Conservation (phyloP, 768 basidiomycete genomes). For the Pleurotus djamor region DNA sequence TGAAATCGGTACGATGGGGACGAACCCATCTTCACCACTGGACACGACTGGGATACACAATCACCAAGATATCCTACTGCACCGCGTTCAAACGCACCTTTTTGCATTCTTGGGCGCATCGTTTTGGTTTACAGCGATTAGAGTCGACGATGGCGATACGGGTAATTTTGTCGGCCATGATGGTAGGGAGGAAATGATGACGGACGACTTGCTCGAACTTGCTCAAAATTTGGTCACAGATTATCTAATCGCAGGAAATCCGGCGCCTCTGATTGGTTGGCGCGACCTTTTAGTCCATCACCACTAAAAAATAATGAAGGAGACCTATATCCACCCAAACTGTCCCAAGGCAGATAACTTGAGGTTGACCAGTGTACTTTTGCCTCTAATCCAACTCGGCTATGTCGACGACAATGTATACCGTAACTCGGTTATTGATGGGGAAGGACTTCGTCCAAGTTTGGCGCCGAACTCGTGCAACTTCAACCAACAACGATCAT, state of each 20-base stretch:
- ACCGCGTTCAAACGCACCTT: constrained; percentile 50
- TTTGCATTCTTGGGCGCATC: constrained; percentile 98
- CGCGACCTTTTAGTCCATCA: too few species aligned
- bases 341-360: too few species aligned
- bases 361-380: too few species aligned
- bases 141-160: constrained; percentile 94
- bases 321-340: too few species aligned
- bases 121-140: constrained; percentile 94
- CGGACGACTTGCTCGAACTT: constrained; percentile 5
- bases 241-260: constrained; percentile 4
- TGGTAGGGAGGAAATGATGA: constrained; percentile 13
- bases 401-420: too few species aligned
- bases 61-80: background rate
- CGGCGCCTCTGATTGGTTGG: constrained; percentile 10
- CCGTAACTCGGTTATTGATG: background rate
- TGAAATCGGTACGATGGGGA: background rate
- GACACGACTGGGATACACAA: constrained; percentile 66
- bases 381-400: too few species aligned
- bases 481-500: constrained; percentile 15
- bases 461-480: background rate
- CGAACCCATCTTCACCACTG: constrained; percentile 96
- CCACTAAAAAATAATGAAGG: too few species aligned
- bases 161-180: constrained; percentile 94
- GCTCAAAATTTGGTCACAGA: background rate
- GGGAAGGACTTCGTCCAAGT: background rate